phyloP scores from a whole-genome alignment of 129 eudicot species.

The Saussurea involucrata region DNA sequence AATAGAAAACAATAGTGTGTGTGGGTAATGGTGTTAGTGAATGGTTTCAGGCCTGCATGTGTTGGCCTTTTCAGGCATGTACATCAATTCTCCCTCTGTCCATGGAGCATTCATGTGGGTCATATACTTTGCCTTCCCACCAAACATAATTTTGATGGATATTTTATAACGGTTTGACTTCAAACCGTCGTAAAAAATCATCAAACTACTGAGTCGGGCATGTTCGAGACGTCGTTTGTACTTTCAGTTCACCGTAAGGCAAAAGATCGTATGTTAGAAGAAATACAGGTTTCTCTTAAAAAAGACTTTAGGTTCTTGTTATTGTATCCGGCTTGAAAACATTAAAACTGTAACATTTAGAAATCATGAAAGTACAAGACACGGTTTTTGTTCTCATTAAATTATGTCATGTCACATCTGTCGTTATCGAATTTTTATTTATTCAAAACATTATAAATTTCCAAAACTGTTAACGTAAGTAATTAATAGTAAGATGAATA shows the following conservation, averaged over 20 bases:
- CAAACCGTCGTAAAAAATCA: neutral
- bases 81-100: conserved; percentile 4
- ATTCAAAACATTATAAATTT: neutral
- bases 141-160: neutral
- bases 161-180: neutral
- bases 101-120: conserved; percentile 28
- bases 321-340: neutral
- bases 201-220: neutral
- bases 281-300: neutral
- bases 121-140: neutral
- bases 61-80: conserved; percentile 35
- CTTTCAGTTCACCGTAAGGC: neutral
- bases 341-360: neutral
- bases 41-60: conserved; percentile 23
- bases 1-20: neutral
- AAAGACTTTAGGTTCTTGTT: neutral
- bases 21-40: conserved; percentile 9
- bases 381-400: neutral
- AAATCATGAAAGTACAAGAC: neutral
- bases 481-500: neutral
- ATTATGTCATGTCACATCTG: neutral
- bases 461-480: neutral
- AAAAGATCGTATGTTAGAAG: neutral
- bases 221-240: neutral
- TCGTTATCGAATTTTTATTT: neutral